phyloP scores from a whole-genome alignment of 305 asterid species.

The Fraxinus platypoda region DNA sequence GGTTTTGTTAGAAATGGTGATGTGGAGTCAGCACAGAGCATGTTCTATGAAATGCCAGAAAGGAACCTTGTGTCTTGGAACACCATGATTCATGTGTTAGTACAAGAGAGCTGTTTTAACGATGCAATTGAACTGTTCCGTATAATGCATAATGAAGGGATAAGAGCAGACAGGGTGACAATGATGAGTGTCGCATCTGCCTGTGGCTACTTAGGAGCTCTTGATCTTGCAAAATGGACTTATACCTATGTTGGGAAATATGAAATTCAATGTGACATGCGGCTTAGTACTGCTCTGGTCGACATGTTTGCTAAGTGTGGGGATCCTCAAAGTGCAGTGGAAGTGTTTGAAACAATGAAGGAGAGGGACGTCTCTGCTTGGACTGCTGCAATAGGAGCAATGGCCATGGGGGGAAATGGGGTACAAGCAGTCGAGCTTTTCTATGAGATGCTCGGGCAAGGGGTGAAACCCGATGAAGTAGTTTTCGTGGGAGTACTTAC shows the following conservation, averaged over 20 bases:
- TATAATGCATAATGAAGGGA: constrained; percentile 45
- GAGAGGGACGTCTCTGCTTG: constrained; percentile 54
- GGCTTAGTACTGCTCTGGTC: constrained; percentile 43
- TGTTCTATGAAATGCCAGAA: constrained; percentile 50
- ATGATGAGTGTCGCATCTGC: constrained; percentile 61
- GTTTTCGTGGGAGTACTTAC: constrained; percentile 46
- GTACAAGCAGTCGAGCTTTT: constrained; percentile 41
- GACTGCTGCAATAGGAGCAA: constrained; percentile 57
- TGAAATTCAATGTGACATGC: constrained; percentile 29
- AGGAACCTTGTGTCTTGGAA: constrained; percentile 54
- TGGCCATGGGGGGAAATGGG: constrained; percentile 59
- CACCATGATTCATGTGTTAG: constrained; percentile 47
- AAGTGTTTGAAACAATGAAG: constrained; percentile 36
- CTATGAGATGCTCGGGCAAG: constrained; percentile 37
- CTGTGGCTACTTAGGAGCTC: constrained; percentile 56
- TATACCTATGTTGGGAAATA: constrained; percentile 36
- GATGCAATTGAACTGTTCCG: constrained; percentile 46
- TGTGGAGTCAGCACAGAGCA: constrained; percentile 30
- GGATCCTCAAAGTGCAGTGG: constrained; percentile 44
- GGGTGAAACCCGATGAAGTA: constrained; percentile 41
- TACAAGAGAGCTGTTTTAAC: constrained; percentile 38
- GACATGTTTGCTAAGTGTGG: constrained; percentile 67
- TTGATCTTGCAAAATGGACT: constrained; percentile 52
- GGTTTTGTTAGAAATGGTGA: constrained; percentile 53
- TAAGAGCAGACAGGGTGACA: constrained; percentile 40